These are phyloP conservation scores for Entomortierella parvispora DNA, from an alignment of 192 early-diverging fungal genomes.

Conservation along the genomic window DNA sequence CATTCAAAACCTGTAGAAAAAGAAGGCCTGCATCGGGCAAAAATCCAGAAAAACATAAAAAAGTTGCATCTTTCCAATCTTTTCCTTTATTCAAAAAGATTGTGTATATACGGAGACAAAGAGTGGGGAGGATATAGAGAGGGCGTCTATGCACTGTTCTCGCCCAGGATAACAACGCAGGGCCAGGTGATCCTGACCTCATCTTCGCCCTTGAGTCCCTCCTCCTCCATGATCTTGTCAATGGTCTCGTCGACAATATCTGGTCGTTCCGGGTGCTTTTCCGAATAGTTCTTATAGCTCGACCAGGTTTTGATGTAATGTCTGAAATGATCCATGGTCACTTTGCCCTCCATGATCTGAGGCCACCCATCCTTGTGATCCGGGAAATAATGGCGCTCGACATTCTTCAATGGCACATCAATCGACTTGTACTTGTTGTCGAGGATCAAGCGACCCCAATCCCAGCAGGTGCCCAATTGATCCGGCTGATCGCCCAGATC, in stretches of 20 bases:
- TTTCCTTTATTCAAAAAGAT: too few relatives aligned
- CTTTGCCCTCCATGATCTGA: slow-evolving; percentile 49
- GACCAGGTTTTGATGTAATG: slow-evolving; percentile 69
- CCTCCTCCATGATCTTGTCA: slow-evolving; percentile 32
- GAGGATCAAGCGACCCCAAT: slow-evolving; percentile 52
- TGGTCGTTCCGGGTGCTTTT: slow-evolving; percentile 36
- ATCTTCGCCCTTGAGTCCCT: slow-evolving; percentile 32
- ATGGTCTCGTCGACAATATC: slow-evolving; percentile 61
- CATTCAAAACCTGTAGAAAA: background rate
- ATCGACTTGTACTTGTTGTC: slow-evolving; percentile 58
- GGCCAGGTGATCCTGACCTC: slow-evolving; percentile 61
- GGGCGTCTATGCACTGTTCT: too few relatives aligned
- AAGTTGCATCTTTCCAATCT: background rate
- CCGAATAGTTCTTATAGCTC: slow-evolving; percentile 62
- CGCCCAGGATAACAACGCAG: slow-evolving; percentile 56
- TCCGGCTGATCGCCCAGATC: slow-evolving; percentile 37
- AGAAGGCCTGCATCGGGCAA: too few relatives aligned
- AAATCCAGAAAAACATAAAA: too few relatives aligned
- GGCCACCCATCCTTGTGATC: background rate
- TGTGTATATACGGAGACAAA: too few relatives aligned
- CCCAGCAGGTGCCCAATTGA: slow-evolving; percentile 57
- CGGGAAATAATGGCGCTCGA: slow-evolving; percentile 52
- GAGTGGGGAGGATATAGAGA: too few relatives aligned
- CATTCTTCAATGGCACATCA: slow-evolving; percentile 53
- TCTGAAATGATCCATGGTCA: slow-evolving; percentile 51